These are phyloP conservation scores for Catunica adiposa DNA, from an alignment of 2,329 filamentous ascomycete genomes.

Conservation along the genomic window DNA sequence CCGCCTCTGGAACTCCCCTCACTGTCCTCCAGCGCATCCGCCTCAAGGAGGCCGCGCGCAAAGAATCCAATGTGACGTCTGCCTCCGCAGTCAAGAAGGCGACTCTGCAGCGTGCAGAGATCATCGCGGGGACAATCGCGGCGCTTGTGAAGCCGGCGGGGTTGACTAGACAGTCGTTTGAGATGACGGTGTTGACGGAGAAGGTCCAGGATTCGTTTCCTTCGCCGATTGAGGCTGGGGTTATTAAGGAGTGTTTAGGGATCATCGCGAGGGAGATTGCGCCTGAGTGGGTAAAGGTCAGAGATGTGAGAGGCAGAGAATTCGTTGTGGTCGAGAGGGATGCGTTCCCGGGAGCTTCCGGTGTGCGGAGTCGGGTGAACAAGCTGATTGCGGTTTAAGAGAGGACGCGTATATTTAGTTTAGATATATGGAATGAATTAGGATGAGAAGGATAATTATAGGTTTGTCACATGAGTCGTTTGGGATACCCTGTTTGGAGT, in stretches of 20 bases:
- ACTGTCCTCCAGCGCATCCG: conserved; percentile 62
- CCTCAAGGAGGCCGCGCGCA: conserved; percentile 46
- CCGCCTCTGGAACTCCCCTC: conserved; percentile 36
- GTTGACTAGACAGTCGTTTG: conserved; percentile 46
- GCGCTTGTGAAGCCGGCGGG: conserved; percentile 36
- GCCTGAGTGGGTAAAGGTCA: conserved; percentile 38
- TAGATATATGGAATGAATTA: neutral
- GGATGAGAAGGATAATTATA: conserved; percentile 1
- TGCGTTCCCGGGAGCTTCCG: conserved; percentile 24
- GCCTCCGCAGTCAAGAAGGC: conserved; percentile 43
- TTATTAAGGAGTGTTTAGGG: conserved; percentile 33
- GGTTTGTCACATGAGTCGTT: conserved; percentile 6
- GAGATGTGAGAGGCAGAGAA: conserved; percentile 36
- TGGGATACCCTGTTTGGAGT: conserved; percentile 8
- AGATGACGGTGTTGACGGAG: conserved; percentile 43
- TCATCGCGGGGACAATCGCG: conserved; percentile 50
- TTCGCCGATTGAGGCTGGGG: conserved; percentile 35
- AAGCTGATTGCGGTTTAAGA: conserved; percentile 6
- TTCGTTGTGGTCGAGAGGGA: conserved; percentile 39
- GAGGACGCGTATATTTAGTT: neutral
- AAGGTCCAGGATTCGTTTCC: conserved; percentile 53
- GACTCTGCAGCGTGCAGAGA: conserved; percentile 50
- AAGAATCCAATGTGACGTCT: conserved; percentile 38
- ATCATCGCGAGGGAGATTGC: conserved; percentile 38
- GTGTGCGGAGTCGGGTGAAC: conserved; percentile 22